Percentiles rank a stretch among this genome's conserved stretches.
Conservation (phyloP, 2,329 filamentous ascomycete genomes). For the Penicillium sp. region DNA sequence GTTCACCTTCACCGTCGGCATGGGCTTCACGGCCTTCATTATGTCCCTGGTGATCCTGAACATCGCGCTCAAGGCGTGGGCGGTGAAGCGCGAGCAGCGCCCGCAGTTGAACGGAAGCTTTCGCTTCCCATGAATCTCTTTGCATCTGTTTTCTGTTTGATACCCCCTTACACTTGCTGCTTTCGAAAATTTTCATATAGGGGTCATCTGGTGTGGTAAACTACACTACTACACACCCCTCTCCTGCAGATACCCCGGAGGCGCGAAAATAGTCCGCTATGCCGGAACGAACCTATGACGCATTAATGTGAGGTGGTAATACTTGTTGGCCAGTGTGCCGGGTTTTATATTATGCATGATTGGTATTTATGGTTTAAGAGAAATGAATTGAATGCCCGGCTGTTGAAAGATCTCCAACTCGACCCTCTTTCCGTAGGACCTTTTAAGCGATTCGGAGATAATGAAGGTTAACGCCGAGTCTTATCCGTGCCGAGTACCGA, state of each 20-base stretch:
- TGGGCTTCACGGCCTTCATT: constrained; percentile 76
- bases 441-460: constrained; percentile 13
- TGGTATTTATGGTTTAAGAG: not conserved
- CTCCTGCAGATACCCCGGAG: not conserved
- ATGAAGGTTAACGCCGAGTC: constrained; percentile 12
- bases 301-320: constrained; percentile 2
- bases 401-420: not conserved
- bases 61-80: constrained; percentile 87
- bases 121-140: constrained; percentile 26
- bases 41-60: constrained; percentile 81
- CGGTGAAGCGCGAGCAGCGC: constrained; percentile 49
- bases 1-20: constrained; percentile 86
- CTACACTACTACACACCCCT: not conserved
- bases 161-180: constrained; percentile 15
- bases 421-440: not conserved
- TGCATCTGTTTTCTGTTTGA: constrained; percentile 10
- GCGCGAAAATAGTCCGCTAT: not conserved
- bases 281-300: not conserved
- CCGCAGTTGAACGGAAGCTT: constrained; percentile 26
- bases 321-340: not conserved
- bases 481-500: constrained; percentile 18
- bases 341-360: not conserved
- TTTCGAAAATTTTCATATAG: not conserved
- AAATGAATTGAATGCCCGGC: not conserved
- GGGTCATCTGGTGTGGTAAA: not conserved